Evolutionary conservation across 306 rosid species (phyloP), one percentile per base, ranked within the genome.

Genomic region (Begonia peltatifolia): DNA sequence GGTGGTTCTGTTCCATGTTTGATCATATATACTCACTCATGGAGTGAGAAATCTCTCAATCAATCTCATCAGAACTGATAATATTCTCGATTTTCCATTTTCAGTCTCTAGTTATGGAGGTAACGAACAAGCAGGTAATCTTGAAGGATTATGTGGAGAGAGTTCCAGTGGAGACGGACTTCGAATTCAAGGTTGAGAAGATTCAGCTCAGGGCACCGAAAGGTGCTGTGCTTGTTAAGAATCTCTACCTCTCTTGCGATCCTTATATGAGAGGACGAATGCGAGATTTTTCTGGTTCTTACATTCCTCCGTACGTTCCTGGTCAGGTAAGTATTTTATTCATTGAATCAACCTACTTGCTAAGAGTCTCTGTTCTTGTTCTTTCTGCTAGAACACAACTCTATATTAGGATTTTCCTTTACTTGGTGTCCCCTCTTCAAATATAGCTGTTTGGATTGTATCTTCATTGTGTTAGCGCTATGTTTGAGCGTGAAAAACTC

Each of bases 211-310:
- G 62, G 59, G 72, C 71, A 53, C 69, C 72, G 9, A 53, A 62
- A 46, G 70, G 70, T 5, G 68, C 72, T 2, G 75, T 75, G 41
- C 63, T 72, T 9, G 79, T 76, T 15, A 72, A 72, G 65, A 76
- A 76, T 65, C 79, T 72, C 25, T 76, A 69, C 62, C 76, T 76
- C 44, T 76, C 83, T 46, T 72, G 83, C 42, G 83, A 76, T 17
- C 79, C 83, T 53, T 76, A 62, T 41, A 69, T 76, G 79, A 64
- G 79, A 43, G 83, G 83, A 16, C 83, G 79, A 63, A 76, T 76
- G 83, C 73, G 76, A 11, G 65, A 76, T 57, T 69, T 55, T 18
- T 62, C 22, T 46, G 83, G 43, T 16, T 76, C 83, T 11, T 69
- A 76, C 12, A 5, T 76, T 41, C 73, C 70, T 30, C 63, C 79